Base-by-base conservation (phyloP, 2,329 filamentous ascomycete species). In the Lasiodiplodia hormozganensis region DNA sequence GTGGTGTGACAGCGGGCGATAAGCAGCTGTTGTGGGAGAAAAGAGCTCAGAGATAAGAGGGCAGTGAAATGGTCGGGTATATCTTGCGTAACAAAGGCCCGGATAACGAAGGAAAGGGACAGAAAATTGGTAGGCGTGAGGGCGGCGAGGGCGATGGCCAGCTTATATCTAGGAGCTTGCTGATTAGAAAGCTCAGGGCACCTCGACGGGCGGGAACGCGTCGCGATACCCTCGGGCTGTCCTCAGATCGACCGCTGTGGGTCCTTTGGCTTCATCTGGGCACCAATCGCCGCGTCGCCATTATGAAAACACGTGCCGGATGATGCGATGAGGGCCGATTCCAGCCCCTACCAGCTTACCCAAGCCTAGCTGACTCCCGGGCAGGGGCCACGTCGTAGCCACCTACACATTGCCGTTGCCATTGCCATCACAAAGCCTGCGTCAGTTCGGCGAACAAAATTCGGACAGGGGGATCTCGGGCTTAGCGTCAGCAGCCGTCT, bases 241-340 rank as follows among this genome's bases (percentile, higher is more conserved):
- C 16, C 16, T 57, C 54, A 36, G 60, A 64, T 64, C 60, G 60
- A 31, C 54, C 60, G 25, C 52, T 21, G 60, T 53, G 60, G 60
- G 60, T 64, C 60, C 43, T 53, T 31, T 12, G 60, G 43, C 47
- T 64, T 38, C 60, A 52, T 64, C 60, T 64, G 60, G 60, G 60
- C 60, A 64, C 60, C 60, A 64, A 64, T 64, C 47, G 51, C 31
- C 23, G 60, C 60, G 47, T 10, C 60, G 47, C n/a, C 21, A 64
- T 64, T 64, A 52, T 47, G 47, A 49, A 21, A 10, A 57, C 54
- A 38, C 54, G 54, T 38, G 34, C 54, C 47, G 60, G 43, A 64
- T 64, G 60, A 25, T 64, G 60, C 60, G 60, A 64, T 34, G 25
- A 43, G 60, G 58, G 31, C 60, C 60, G 60, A 64, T 64, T 64